phyloP scores from a whole-genome alignment of 768 basidiomycete genomes.

The Phanerochaete sordida region DNA sequence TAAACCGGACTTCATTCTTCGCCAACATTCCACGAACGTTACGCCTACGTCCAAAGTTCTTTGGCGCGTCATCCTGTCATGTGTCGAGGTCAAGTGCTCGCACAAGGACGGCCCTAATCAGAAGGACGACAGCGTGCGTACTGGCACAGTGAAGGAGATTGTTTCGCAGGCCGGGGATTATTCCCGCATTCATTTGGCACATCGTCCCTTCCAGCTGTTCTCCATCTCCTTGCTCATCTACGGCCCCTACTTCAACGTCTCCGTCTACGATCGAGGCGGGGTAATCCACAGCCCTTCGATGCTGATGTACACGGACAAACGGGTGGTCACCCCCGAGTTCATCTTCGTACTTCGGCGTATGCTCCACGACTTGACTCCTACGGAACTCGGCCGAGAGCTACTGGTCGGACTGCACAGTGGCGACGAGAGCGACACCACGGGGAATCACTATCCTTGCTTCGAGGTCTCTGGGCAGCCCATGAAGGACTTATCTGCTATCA shows the following conservation, averaged over 20 bases:
- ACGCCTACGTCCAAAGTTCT: background rate
- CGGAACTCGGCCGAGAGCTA: background rate
- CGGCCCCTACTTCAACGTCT: conserved; percentile 27
- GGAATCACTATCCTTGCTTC: background rate
- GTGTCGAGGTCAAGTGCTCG: background rate
- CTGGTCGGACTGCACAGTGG: background rate
- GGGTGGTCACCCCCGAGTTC: background rate
- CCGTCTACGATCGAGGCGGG: conserved; percentile 29
- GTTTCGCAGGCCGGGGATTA: background rate
- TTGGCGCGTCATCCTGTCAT: background rate
- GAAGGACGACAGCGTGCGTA: no score
- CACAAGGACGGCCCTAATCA: background rate
- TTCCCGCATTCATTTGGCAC: conserved; percentile 16
- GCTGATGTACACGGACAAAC: background rate
- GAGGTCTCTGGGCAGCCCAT: background rate
- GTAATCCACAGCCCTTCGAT: conserved; percentile 15
- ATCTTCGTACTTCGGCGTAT: background rate
- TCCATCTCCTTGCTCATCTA: conserved; percentile 27
- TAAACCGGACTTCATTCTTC: background rate
- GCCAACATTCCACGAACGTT: background rate
- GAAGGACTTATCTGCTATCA: background rate
- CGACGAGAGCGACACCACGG: background rate
- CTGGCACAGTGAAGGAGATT: background rate
- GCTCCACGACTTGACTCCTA: background rate
- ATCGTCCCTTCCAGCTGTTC: conserved; percentile 28